Evolutionary conservation across 2,329 filamentous ascomycete genomes (phyloP), one percentile per base, ranked within the genome.

Genomic region (Scytalidium sp.): DNA sequence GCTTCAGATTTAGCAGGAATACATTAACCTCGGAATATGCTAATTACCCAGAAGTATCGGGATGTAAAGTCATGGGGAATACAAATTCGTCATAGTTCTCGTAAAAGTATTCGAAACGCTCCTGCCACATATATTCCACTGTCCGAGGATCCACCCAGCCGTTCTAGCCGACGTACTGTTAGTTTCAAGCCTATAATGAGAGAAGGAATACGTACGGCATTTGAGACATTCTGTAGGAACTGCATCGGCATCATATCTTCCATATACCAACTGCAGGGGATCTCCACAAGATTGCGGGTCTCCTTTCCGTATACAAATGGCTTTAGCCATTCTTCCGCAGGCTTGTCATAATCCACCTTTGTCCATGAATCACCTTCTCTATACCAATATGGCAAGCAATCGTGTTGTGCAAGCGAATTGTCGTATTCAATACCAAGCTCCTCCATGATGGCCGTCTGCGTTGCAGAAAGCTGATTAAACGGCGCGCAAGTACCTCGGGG

Each of bases 21-120:
- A n/a, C n/a, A n/a, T n/a, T n/a, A n/a, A n/a, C n/a, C n/a, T n/a
- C n/a, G n/a, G n/a, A n/a, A n/a, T n/a, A n/a, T n/a, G n/a, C n/a
- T n/a, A n/a, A n/a, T 13, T 27, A 27, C 0, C 79, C 79, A 59
- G 73, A 77, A 3, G 78, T 81, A 65, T 82, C 79, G 1, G 79
- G 79, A 65, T 82, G 79, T 58, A 82, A 61, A 2, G 81, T 64
- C 17, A 82, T 60, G 17, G 75, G 74, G 46, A 81, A 81, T 0
- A 81, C 64, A 23, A 71, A 65, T 27, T 76, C 72, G 52, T 64
- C 71, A 72, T 73, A 32, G 20, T 58, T 51, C 22, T 52, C 36
- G 19, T 59, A 60, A 2, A 59, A 43, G 36, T 41, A 61, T 9
- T 56, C 46, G 44, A 61, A 61, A 5, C 56, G 47, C 19, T 50